Conservation (phyloP, 2,329 filamentous ascomycete genomes). For the Sporothrix phasma region DNA sequence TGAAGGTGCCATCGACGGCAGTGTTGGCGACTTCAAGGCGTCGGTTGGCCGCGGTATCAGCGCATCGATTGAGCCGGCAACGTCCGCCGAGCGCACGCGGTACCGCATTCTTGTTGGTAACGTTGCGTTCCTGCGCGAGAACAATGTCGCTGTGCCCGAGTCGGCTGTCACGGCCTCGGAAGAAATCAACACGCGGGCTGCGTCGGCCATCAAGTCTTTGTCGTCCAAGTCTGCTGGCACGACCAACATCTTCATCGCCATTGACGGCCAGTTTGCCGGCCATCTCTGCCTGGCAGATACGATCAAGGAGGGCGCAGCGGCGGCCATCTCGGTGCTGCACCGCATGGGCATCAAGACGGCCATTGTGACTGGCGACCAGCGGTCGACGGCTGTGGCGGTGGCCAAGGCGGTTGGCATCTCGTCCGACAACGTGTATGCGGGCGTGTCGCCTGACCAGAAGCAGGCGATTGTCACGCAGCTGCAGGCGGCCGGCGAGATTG, state of each 20-base stretch:
- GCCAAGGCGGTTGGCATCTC: conserved; percentile 75
- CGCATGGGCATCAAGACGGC: conserved; percentile 78
- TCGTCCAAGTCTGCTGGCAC: conserved; percentile 51
- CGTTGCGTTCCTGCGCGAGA: conserved; percentile 62
- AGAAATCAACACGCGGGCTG: conserved; percentile 40
- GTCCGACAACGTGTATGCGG: conserved; percentile 65
- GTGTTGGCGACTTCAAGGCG: conserved; percentile 73
- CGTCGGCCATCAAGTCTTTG: conserved; percentile 16
- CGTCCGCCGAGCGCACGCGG: conserved; percentile 54
- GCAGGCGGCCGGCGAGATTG: conserved; percentile 62
- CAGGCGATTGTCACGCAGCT: conserved; percentile 72
- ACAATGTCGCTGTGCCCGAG: conserved; percentile 55
- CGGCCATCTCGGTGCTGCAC: conserved; percentile 70
- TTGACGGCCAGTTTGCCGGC: conserved; percentile 72
- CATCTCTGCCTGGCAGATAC: conserved; percentile 78
- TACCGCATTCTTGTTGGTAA: conserved; percentile 83
- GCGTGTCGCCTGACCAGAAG: conserved; percentile 86
- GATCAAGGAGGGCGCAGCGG: conserved; percentile 77
- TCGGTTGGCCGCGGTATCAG: conserved; percentile 76
- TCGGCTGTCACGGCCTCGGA: conserved; percentile 55
- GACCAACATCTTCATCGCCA: conserved; percentile 84
- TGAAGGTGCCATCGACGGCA: conserved; percentile 71
- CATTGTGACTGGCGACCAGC: conserved; percentile 89
- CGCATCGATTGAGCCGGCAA: conserved; percentile 68
- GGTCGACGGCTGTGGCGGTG: conserved; percentile 72